Base-by-base conservation (phyloP, 495 filamentous ascomycete genomes). In the Extremus antarcticus region DNA sequence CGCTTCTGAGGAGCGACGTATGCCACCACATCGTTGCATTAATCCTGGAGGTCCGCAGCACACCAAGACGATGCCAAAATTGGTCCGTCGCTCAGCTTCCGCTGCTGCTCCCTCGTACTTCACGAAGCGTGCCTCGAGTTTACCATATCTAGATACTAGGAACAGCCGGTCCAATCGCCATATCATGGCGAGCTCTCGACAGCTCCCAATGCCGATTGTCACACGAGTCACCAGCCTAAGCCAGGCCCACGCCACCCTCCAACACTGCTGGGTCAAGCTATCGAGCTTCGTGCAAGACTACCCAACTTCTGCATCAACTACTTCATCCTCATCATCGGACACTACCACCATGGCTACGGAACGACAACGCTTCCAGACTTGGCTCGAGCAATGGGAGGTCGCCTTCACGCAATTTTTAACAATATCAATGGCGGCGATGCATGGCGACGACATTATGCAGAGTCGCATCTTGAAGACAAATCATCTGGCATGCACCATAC, bases 381-480 rank as follows among this genome's bases (percentile, higher is more conserved):
- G 57, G 57, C 57, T 60, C 21, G 47, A 55, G 8, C 47, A 40
- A 21, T 60, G 53, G 57, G 57, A 60, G 29, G 7, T 24, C 13
- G 57, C 57, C 1, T 56, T 60, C 53, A 56, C 57, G 2, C 38
- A 51, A 20, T 60, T 51, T 35, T 41, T 60, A 2, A 29, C 46
- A 8, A 16, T 29, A 3, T 29, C 52, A 7, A 55, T 55, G 53
- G 41, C 53, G 1, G 20, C 53, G 1, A 55, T 60, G 57, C 35
- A 17, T n/a, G 17, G 19, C 41, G 53, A 55, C 13, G 53, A 60
- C 23, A 46, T 55, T 21, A 52, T 47, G 17, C 53, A 51, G 19
- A 56, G 38, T 23, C 57, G 57, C 15, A 35, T 60, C 11, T 39
- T 60, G 53, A 60, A 60, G 29, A 48, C 57, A 4, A 60, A 60